Base-by-base conservation (phyloP, 2,329 filamentous ascomycete species). In the Colletotrichum higginsianum region DNA sequence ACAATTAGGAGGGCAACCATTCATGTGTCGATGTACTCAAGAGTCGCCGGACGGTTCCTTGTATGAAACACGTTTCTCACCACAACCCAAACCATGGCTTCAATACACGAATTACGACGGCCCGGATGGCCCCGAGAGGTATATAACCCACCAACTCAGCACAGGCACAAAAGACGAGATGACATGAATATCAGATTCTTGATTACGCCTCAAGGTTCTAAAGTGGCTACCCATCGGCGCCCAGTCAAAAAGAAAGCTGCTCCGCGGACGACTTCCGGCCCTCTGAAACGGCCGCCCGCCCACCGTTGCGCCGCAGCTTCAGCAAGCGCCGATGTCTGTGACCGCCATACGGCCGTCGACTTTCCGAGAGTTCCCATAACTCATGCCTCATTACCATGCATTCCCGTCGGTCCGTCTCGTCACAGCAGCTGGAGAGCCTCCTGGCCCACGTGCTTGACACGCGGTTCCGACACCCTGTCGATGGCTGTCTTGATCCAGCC, bases 371-470 rank as follows among this genome's bases (percentile, higher is more conserved):
- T 57, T 52, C 38, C 30, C 30, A 30, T n/a, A 64, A 23, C 38
- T 35, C 26, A 50, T 61, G 30, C 47, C 23, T 61, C 26, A 53
- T 66, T 61, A 61, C 13, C 30, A 30, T 8, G 16, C 35, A 11
- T 35, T 38, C 46, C 46, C 50, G 21, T 30, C n/a, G 9, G 9
- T 18, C 35, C 8, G 18, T 15, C 15, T 46, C 47, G 53, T 71
- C 55, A 58, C 64, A 85, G 66, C 58, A 85, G 71, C 47, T 79
- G 80, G 70, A 85, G 75, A 73, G 85, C 86, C 76, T 89, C 87
- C 11, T 81, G 79, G 0, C 84, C 84, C 21, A 87, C 77, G n/a
- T 79, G 78, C 77, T 84, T 84, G 30, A 90, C 83, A 35, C 87
- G 81, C 13, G 82, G 80, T 71, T 90, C 88, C 0, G 78, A 76